These are phyloP conservation scores for Dendrobium chrysotoxum DNA, from an alignment of 106 monocot genomes.

Conservation along the genomic window DNA sequence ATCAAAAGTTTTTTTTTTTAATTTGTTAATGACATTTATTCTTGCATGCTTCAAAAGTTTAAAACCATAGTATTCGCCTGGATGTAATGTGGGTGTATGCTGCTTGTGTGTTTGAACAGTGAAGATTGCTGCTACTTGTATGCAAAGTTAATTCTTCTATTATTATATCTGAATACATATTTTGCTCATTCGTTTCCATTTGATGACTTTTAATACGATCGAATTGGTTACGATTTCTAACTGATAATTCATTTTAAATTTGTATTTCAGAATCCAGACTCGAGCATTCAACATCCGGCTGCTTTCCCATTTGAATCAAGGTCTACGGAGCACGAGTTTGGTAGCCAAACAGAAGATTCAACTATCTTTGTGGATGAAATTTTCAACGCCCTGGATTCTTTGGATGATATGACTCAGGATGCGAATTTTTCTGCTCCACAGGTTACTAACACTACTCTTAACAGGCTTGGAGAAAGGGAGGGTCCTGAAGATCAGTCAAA, in stretches of 20 bases:
- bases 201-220: background rate
- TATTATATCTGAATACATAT: background rate
- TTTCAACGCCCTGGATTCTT: background rate
- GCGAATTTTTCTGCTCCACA: background rate
- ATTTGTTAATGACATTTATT: background rate
- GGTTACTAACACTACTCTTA: background rate
- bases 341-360: constrained; percentile 5
- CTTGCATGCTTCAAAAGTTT: background rate
- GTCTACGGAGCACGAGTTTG: background rate
- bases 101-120: background rate
- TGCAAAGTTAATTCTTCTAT: background rate
- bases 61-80: background rate
- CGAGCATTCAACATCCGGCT: background rate
- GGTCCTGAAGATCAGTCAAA: background rate
- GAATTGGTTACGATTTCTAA: background rate
- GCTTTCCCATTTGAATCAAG: background rate
- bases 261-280: constrained; percentile 6
- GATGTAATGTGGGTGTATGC: background rate
- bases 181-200: background rate
- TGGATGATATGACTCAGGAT: background rate
- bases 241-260: background rate
- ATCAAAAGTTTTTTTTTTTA: background rate
- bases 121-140: background rate
- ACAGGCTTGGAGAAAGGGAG: background rate
- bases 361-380: constrained; percentile 1